These are phyloP conservation scores for Suillus fuscotomentosus DNA, from an alignment of 768 basidiomycete genomes.

Conservation along the genomic window DNA sequence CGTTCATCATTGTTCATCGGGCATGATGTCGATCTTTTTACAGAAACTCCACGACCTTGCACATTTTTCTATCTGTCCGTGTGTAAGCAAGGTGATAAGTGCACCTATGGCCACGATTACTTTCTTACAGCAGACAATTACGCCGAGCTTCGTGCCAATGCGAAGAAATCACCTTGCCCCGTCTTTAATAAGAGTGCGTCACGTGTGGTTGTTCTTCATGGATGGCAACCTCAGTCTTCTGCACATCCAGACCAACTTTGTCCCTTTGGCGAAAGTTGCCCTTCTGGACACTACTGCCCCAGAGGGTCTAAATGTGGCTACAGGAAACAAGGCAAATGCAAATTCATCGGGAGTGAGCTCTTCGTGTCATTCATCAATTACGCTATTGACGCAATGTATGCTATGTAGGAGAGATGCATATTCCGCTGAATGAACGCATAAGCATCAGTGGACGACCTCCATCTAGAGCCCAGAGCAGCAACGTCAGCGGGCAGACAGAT, in stretches of 20 bases:
- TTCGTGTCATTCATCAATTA: not conserved
- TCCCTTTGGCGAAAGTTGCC: conserved; percentile 29
- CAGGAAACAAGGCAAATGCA: conserved; percentile 32
- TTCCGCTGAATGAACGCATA: not conserved
- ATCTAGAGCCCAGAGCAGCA: conserved; percentile 4
- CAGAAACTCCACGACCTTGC: conserved; percentile 38
- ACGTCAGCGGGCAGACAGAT: conserved; percentile 5
- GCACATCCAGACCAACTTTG: conserved; percentile 18
- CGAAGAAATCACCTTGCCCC: conserved; percentile 37
- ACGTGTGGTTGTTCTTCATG: not conserved
- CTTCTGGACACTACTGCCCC: conserved; percentile 38
- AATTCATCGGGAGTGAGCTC: conserved; percentile 30
- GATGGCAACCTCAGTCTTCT: not conserved
- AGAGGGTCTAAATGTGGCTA: conserved; percentile 32
- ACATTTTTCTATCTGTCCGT: conserved; percentile 34
- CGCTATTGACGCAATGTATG: not conserved
- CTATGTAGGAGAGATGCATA: conserved; percentile 5
- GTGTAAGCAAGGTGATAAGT: conserved; percentile 30
- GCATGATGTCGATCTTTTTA: not conserved
- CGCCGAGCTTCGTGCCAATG: conserved; percentile 27
- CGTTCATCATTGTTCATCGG: not conserved
- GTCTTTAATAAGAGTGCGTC: conserved; percentile 26
- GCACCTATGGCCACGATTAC: conserved; percentile 36
- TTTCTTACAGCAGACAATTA: conserved; percentile 26
- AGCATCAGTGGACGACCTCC: conserved; percentile 1